A percentile compares a stretch with the other conserved stretches of the same genome.
These are phyloP conservation scores for Globisporangium polare DNA, from an alignment of 352 stramenopile species.

Conservation along the genomic window DNA sequence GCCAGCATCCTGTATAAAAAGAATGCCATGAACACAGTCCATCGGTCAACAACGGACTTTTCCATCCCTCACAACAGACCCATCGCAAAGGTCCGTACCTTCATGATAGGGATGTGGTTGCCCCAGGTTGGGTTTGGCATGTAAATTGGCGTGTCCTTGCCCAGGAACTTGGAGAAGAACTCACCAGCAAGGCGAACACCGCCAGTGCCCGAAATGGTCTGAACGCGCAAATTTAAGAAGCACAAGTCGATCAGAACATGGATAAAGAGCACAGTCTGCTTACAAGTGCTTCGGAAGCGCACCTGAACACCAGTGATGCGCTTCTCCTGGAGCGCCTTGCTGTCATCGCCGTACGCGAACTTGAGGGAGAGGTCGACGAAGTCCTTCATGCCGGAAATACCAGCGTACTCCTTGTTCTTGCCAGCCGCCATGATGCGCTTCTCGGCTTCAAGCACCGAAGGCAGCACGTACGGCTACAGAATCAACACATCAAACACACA, in stretches of 20 bases:
- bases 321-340: conserved; percentile 83
- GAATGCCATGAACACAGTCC: background rate
- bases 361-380: conserved; percentile 95
- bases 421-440: conserved; percentile 90
- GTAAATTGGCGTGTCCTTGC: conserved; percentile 92
- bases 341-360: conserved; percentile 97
- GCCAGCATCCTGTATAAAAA: conserved; percentile 46
- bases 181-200: conserved; percentile 95
- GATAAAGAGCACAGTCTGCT: background rate
- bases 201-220: conserved; percentile 98
- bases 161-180: conserved; percentile 91
- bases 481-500: conserved; percentile 4
- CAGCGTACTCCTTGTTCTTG: conserved; percentile 98
- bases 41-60: background rate
- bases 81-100: conserved; percentile 16
- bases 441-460: conserved; percentile 96
- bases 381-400: conserved; percentile 94
- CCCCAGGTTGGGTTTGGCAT: conserved; percentile 99
- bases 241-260: no score
- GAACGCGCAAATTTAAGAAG: background rate
- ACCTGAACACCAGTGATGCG: conserved; percentile 93
- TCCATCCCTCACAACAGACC: background rate
- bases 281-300: background rate
- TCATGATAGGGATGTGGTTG: conserved; percentile 97
- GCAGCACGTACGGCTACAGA: conserved; percentile 93